Base-by-base conservation (phyloP, 2,329 filamentous ascomycete species). In the Xylaria sp. region DNA sequence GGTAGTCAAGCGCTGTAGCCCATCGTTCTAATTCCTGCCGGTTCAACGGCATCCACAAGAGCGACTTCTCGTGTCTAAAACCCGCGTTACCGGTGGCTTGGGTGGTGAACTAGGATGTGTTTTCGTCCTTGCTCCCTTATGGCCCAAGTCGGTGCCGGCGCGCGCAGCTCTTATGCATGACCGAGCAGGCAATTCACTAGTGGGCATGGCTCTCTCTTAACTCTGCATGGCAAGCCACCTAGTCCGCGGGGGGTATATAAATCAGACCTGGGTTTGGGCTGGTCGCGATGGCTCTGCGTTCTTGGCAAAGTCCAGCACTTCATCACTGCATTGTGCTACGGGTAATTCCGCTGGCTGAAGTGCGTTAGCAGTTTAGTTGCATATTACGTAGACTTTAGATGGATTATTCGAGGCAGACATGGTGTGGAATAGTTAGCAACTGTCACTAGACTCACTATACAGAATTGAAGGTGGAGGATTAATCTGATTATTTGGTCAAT, bases 131-230 rank as follows among this genome's bases (percentile, higher is more conserved):
- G 25, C 34, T 39, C n/a, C 10, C 1, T 23, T 18, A 1, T 34
- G n/a, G 31, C 34, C 39, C 18, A 18, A 39, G 34, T 31, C 28
- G 4, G 34, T 50, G 25, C 50, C 31, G 37, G 18, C 23, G 25
- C 13, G 15, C 39, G 63, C 63, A 48, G 46, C 41, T 31, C 25
- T 37, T 13, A 20, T 20, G 28, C 57, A 61, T 54, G 46, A 59
- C 54, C 18, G 34, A 59, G 55, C 25, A 41, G 28, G 1, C 25
- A 37, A 39, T 31, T 20, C 23, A 54, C 44, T 63, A 44, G 31
- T 48, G 55, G 39, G 55, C 31, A n/a, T 4, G 37, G 37, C 23
- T 46, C 51, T 12, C 25, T 18, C 18, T 48, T 7, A 9, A 28
- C 23, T 18, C 46, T 20, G 25, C 28, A 60, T 39, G 46, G 25